Evolutionary conservation across 179 eudicot genomes (phyloP).

Genomic region (Beta corolliflora): DNA sequence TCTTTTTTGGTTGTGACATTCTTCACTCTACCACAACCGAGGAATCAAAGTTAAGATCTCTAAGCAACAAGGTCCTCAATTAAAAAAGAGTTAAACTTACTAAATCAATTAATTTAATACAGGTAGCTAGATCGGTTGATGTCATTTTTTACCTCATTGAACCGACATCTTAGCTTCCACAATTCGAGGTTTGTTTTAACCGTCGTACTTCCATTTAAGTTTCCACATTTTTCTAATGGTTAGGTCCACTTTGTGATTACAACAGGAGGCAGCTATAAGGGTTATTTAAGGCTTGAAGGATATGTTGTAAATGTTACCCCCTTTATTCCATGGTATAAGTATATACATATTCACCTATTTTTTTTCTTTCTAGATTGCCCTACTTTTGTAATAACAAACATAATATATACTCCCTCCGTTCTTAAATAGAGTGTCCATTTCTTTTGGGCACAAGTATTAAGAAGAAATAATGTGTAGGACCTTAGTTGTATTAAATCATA

Average conservation of each 20-base stretch:
- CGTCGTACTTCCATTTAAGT: constrained; percentile 10
- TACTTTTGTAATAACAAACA: too few species aligned
- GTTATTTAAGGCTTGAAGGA: too few species aligned
- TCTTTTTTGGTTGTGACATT: constrained; percentile 16
- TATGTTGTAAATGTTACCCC: too few species aligned
- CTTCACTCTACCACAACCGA: constrained; percentile 28
- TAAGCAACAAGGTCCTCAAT: constrained; percentile 16
- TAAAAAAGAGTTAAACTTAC: not conserved
- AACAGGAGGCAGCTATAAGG: not conserved
- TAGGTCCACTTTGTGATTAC: constrained; percentile 4
- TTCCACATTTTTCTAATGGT: constrained; percentile 9
- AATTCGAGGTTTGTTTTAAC: constrained; percentile 8
- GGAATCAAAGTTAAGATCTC: constrained; percentile 20
- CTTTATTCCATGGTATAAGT: too few species aligned
- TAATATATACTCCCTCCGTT: too few species aligned
- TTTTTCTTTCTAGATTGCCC: too few species aligned
- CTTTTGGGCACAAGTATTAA: too few species aligned
- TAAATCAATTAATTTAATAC: not conserved
- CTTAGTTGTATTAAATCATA: too few species aligned
- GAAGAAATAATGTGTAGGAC: too few species aligned
- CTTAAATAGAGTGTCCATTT: too few species aligned
- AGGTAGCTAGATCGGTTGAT: not conserved
- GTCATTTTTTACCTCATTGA: constrained; percentile 9
- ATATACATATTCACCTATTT: too few species aligned
- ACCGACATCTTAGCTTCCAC: constrained; percentile 30